phyloP scores from a whole-genome alignment of 1,284 basidiomycete species.

The Austroboletus novae-zelandiae region DNA sequence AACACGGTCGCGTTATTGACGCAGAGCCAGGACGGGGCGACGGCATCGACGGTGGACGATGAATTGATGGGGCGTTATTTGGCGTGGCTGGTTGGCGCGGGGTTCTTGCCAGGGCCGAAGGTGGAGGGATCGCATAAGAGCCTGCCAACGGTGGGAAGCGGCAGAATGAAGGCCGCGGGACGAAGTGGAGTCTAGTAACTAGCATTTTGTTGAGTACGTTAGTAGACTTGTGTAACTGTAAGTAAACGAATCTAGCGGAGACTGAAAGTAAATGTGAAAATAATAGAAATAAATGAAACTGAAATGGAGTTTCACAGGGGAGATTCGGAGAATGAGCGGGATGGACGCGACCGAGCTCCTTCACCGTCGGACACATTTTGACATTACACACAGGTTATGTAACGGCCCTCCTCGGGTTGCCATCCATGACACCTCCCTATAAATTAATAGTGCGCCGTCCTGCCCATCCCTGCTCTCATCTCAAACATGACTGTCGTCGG shows the following conservation, averaged over 20 bases:
- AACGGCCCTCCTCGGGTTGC: conserved; percentile 16
- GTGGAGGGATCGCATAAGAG: conserved; percentile 36
- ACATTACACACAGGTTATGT: conserved; percentile 4
- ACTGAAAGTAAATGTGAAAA: no score
- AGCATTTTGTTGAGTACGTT: neutral
- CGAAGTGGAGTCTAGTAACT: conserved; percentile 42
- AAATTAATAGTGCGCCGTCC: conserved; percentile 8
- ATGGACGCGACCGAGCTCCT: no score
- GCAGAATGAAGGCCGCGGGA: conserved; percentile 43
- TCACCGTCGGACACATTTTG: conserved; percentile 1
- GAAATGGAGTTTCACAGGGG: no score
- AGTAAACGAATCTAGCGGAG: no score
- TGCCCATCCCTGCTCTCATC: neutral
- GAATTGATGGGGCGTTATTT: conserved; percentile 85
- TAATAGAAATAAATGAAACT: no score
- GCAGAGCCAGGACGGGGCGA: conserved; percentile 37
- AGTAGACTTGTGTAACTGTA: neutral
- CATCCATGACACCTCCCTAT: conserved; percentile 4
- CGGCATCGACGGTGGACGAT: conserved; percentile 70
- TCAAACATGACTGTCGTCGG: conserved; percentile 17
- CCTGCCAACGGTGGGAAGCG: conserved; percentile 43
- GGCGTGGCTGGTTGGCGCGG: conserved; percentile 90
- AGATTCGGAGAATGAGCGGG: no score
- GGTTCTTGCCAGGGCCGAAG: conserved; percentile 76
- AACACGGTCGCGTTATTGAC: conserved; percentile 73